Percentiles rank a stretch among this genome's conserved stretches.
Conservation (phyloP, 2,329 filamentous ascomycete species). For the Ophiostoma piceae region DNA sequence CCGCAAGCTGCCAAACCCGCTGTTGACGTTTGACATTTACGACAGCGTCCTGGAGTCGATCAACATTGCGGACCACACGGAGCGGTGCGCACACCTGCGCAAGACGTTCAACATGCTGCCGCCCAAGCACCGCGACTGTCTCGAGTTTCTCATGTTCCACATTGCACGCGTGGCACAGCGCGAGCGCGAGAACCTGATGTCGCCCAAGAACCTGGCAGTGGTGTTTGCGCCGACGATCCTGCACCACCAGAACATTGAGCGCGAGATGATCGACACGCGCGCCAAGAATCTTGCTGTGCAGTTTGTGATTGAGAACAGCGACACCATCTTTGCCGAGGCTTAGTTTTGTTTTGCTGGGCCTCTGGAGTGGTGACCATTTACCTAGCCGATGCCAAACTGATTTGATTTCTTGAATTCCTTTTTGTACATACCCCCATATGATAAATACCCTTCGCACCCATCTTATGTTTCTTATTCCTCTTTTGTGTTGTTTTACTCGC, state of each 20-base stretch:
- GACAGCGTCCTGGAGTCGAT: constrained; percentile 79
- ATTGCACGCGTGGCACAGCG: constrained; percentile 77
- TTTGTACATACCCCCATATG: constrained; percentile 21
- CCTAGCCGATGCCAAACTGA: background rate
- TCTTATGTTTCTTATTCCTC: background rate
- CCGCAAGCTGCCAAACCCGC: constrained; percentile 79
- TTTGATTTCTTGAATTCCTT: background rate
- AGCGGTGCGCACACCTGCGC: constrained; percentile 66
- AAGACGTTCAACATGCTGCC: constrained; percentile 74
- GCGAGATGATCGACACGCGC: constrained; percentile 95
- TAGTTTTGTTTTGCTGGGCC: constrained; percentile 16
- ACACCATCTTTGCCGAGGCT: constrained; percentile 65
- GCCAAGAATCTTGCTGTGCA: constrained; percentile 88
- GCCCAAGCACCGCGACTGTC: constrained; percentile 75
- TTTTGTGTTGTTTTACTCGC: background rate
- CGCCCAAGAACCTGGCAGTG: constrained; percentile 88
- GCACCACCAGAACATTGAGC: constrained; percentile 80
- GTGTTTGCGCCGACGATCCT: constrained; percentile 98
- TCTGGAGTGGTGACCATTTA: background rate
- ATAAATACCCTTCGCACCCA: constrained; percentile 10
- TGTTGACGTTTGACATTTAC: constrained; percentile 90
- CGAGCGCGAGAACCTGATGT: constrained; percentile 89
- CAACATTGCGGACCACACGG: constrained; percentile 61
- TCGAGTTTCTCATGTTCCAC: constrained; percentile 93
- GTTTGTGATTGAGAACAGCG: constrained; percentile 86